Evolutionary conservation across 78 protist genomes (phyloP), one percentile per base, ranked within the genome.

Genomic region (Tieghemostelium lacteum): DNA sequence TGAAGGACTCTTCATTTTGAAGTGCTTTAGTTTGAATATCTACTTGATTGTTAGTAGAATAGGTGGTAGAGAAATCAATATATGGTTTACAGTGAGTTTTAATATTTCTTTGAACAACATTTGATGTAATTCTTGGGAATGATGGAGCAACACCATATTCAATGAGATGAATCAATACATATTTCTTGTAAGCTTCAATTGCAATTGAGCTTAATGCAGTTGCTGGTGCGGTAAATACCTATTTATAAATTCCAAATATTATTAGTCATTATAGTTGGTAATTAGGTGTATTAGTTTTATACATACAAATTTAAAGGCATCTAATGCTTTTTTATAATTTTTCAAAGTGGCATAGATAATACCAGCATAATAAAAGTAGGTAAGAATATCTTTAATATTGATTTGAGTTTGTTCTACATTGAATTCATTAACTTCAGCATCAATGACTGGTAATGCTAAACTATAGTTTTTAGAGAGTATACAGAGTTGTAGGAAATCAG

Each of bases 121-220:
- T 4, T 61, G 95, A 75, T 52, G 92, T 77, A 50, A 78, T 60
- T 40, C 42, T 75, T 40, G 95, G 94, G 73, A 76, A 83, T n/a
- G 71, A 67, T 40, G 75, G 69, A 29, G 67, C 40, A 36, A 39
- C 71, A 26, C 97, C 97, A 54, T 36, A 36, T 14, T 37, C 67
- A 63, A 94, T 69, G 28, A 95, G 73, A 28, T 66, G 40, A 14
- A 66, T 29, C 26, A 95, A 69, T 20, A 55, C 20, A 50, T 70
- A 95, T 61, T 95, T 95, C 88, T 95, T 95, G 75, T 93, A 94
- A 33, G 94, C 94, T 73, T 95, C 97, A 34, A 95, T 76, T 31
- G 92, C 80, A 62, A 94, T 75, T 16, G 96, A 95, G 54, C 83
- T 86, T 22, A 93, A 26, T 2, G 94, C 95, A 3, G 45, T 24